These are phyloP conservation scores for Zancudomyces culisetae DNA, from an alignment of 371 early-diverging fungal species.

Conservation along the genomic window DNA sequence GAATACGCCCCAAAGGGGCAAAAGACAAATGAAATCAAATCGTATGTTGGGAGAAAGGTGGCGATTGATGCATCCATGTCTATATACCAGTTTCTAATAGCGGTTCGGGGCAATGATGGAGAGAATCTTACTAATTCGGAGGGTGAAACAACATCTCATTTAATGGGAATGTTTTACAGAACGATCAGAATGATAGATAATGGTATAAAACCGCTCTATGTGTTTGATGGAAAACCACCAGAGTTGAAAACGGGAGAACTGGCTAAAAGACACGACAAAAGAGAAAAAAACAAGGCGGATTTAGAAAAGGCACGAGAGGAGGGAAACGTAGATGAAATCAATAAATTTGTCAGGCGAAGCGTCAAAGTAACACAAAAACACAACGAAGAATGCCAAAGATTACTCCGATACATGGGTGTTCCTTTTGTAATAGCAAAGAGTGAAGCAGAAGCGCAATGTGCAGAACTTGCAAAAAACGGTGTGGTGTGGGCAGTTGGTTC, in stretches of 20 bases:
- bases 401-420: slow-evolving; percentile 92
- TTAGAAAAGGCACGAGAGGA: slow-evolving; percentile 70
- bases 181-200: slow-evolving; percentile 97
- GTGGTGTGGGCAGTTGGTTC: slow-evolving; percentile 93
- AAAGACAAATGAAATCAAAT: slow-evolving; percentile 63
- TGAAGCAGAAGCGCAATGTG: slow-evolving; percentile 99
- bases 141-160: slow-evolving; percentile 91
- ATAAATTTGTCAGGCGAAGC: slow-evolving; percentile 79
- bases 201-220: slow-evolving; percentile 95
- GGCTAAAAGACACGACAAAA: slow-evolving; percentile 68
- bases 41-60: slow-evolving; percentile 90
- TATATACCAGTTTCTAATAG: slow-evolving; percentile 99
- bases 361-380: slow-evolving; percentile 92
- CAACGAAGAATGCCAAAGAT: slow-evolving; percentile 83
- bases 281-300: slow-evolving; percentile 46
- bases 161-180: slow-evolving; percentile 97
- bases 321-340: slow-evolving; percentile 63
- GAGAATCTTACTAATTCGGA: slow-evolving; percentile 65
- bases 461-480: slow-evolving; percentile 75
- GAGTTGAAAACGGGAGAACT: slow-evolving; percentile 85
- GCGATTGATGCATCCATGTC: slow-evolving; percentile 98
- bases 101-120: slow-evolving; percentile 87
- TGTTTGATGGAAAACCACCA: slow-evolving; percentile 99
- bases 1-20: slow-evolving; percentile 80
- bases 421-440: slow-evolving; percentile 94